Conservation (phyloP, 2,329 filamentous ascomycete genomes). For the Colletotrichum orchidophilum region DNA sequence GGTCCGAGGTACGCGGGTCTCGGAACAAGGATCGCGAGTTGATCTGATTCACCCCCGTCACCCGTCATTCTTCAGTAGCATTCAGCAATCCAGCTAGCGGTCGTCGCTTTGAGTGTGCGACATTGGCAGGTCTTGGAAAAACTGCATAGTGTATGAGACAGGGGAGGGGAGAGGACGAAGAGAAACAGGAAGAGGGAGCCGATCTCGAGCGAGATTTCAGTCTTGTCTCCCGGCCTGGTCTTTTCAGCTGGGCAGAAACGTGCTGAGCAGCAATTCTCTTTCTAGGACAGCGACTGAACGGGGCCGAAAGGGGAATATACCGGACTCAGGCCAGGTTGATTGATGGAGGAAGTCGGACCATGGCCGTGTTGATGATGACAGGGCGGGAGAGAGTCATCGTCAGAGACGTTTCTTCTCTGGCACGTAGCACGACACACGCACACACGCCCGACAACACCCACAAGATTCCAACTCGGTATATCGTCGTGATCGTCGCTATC, state of each 20-base stretch:
- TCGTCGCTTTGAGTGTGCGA: neutral
- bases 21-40: neutral
- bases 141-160: neutral
- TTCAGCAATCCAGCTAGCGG: neutral
- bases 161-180: too few relatives aligned
- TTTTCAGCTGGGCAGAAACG: neutral
- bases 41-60: neutral
- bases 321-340: neutral
- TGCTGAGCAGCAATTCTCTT: neutral
- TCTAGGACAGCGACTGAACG: neutral
- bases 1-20: constrained; percentile 6
- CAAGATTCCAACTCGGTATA: neutral
- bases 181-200: neutral
- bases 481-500: neutral
- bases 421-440: neutral
- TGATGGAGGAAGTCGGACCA: neutral
- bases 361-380: neutral
- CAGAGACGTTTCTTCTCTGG: neutral
- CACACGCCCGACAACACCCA: neutral
- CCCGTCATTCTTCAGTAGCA: neutral
- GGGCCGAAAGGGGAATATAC: constrained; percentile 3
- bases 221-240: neutral
- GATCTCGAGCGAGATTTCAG: neutral
- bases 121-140: neutral
- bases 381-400: neutral